phyloP scores from a whole-genome alignment of 805 yeast genomes.

The Lipomyces oligophaga region DNA sequence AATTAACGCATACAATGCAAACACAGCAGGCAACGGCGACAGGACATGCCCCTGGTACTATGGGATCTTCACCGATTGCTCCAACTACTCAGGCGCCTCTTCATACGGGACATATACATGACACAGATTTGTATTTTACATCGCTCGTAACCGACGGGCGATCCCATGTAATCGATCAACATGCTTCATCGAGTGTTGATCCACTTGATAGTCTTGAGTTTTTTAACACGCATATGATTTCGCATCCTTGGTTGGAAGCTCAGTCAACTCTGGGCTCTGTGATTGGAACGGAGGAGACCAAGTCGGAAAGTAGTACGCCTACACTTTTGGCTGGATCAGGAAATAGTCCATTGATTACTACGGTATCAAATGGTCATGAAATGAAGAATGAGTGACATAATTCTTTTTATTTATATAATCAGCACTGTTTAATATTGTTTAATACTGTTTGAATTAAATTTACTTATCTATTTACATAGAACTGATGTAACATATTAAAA shows the following conservation, averaged over 20 bases:
- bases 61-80: neutral
- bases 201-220: slow-evolving; percentile 23
- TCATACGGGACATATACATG: slow-evolving; percentile 1
- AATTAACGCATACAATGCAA: neutral
- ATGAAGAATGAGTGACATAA: neutral
- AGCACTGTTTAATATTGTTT: no score
- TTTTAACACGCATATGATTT: slow-evolving; percentile 24
- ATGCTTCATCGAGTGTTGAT: slow-evolving; percentile 18
- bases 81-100: neutral
- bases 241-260: slow-evolving; percentile 24
- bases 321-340: no score
- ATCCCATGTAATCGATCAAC: slow-evolving; percentile 23
- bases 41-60: neutral
- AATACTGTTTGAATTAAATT: no score
- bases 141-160: slow-evolving; percentile 26
- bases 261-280: neutral
- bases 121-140: slow-evolving; percentile 21
- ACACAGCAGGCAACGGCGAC: neutral
- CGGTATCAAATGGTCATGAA: neutral
- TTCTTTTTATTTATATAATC: no score
- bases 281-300: no score
- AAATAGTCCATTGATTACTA: neutral
- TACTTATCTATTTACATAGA: neutral
- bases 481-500: neutral
- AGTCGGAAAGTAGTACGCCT: no score